Evolutionary conservation across 2,329 filamentous ascomycete genomes (phyloP), one percentile per base, ranked within the genome.

Genomic region (Cadophora sp.): DNA sequence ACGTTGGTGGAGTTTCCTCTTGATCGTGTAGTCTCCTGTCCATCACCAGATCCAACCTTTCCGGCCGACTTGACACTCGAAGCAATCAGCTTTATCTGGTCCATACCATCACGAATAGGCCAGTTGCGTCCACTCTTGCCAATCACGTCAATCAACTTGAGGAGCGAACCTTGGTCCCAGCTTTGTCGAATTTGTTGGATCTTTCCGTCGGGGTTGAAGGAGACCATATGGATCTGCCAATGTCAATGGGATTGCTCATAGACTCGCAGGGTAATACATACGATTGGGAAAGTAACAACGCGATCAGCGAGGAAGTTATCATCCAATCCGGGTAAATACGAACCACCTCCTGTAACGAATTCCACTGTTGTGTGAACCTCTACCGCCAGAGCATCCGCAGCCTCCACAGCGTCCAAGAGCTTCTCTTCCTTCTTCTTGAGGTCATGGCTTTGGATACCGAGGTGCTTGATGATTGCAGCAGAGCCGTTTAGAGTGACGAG

Each of bases 91-190:
- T 88, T 89, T 73, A 91, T 85, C 81, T 98, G 94, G 63, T 97
- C 94, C 74, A 88, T 88, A 77, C 90, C 91, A 77, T 97, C 94
- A 73, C 89, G 88, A 77, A 99, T 96, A 64, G 96, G 96, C 96
- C 96, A 99, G 81, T 96, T 97, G 78, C 91, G 92, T 65, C 92
- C 93, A 63, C 91, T 90, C 77, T 90, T 91, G 75, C 96, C 95
- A 79, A 99, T 98, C 65, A 97, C 89, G 70, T 97, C 94, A 71
- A 97, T 86, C 79, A 97, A 91, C 82, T 96, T 98, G 72, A 99
- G 87, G 48, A 99, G 87, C 63, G 93, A 91, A 68, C 90, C 94
- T 80, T 99, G 96, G 78, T 99, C 96, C 96, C 96, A 99, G 78
- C 91, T 93, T 73, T 95, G 88, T 73, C 95, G 92, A 71, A 98